phyloP scores from a whole-genome alignment of 1,284 basidiomycete genomes.

The Rhodofomes roseus region DNA sequence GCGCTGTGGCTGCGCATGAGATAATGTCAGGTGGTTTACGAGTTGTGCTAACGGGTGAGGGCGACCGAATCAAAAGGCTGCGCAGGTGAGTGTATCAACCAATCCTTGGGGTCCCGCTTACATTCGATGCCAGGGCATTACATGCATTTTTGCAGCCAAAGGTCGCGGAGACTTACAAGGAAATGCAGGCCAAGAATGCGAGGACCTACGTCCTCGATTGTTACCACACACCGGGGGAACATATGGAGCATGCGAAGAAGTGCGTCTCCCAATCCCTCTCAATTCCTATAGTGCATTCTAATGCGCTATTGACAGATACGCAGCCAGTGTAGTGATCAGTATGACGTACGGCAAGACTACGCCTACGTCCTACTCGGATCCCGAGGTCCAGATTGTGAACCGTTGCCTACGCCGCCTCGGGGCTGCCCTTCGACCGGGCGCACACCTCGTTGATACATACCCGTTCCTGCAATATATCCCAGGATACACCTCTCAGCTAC shows the following conservation, averaged over 20 bases:
- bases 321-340: slow-evolving; percentile 59
- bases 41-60: slow-evolving; percentile 16
- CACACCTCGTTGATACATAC: slow-evolving; percentile 54
- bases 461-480: slow-evolving; percentile 56
- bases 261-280: slow-evolving; percentile 11
- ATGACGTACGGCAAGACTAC: slow-evolving; percentile 60
- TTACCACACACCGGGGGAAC: slow-evolving; percentile 41
- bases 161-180: slow-evolving; percentile 41
- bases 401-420: slow-evolving; percentile 46
- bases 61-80: slow-evolving; percentile 19
- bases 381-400: slow-evolving; percentile 53
- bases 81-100: slow-evolving; percentile 18
- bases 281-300: no score
- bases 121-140: slow-evolving; percentile 33
- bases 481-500: slow-evolving; percentile 50
- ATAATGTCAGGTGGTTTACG: slow-evolving; percentile 25
- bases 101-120: not conserved
- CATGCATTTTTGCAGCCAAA: slow-evolving; percentile 52
- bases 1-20: slow-evolving; percentile 20
- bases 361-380: slow-evolving; percentile 48
- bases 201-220: slow-evolving; percentile 50
- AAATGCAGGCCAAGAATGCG: slow-evolving; percentile 43
- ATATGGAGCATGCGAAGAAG: slow-evolving; percentile 52
- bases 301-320: slow-evolving; percentile 40
- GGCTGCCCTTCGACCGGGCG: slow-evolving; percentile 48